Evolutionary conservation across 176 grass and related monocot species (phyloP).

Genomic region (Thalia dealbata): DNA sequence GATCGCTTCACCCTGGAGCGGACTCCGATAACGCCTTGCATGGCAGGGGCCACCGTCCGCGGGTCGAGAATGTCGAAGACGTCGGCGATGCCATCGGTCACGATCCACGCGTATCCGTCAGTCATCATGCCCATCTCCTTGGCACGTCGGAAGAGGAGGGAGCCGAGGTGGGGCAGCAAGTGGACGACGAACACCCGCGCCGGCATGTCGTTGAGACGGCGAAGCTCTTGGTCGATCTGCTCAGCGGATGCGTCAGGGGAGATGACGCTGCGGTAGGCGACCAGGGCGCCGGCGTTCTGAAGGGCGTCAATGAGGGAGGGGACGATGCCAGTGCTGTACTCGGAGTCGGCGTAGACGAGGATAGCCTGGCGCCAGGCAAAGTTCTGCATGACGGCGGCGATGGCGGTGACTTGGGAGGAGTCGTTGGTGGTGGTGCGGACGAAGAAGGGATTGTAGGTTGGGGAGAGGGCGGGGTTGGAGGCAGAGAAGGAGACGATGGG

Average conservation of each 20-base stretch:
- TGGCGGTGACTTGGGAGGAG: slow-evolving; percentile 35
- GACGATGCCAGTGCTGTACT: slow-evolving; percentile 39
- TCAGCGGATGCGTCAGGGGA: not conserved
- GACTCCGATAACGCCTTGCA: slow-evolving; percentile 53
- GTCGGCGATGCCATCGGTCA: slow-evolving; percentile 24
- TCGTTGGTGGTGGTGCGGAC: slow-evolving; percentile 50
- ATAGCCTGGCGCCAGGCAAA: slow-evolving; percentile 39
- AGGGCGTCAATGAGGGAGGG: slow-evolving; percentile 45
- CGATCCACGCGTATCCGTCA: slow-evolving; percentile 39
- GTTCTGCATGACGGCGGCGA: slow-evolving; percentile 34
- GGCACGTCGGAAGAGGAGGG: slow-evolving; percentile 34
- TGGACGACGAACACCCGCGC: slow-evolving; percentile 68
- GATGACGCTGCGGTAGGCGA: slow-evolving; percentile 29
- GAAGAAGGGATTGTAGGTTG: slow-evolving; percentile 46
- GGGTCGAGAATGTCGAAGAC: slow-evolving; percentile 9
- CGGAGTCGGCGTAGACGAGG: slow-evolving; percentile 43
- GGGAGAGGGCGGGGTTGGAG: slow-evolving; percentile 34
- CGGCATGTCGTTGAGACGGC: slow-evolving; percentile 28
- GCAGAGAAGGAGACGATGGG: slow-evolving; percentile 54
- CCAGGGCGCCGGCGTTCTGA: slow-evolving; percentile 9
- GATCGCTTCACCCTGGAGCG: slow-evolving; percentile 26
- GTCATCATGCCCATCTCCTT: slow-evolving; percentile 35
- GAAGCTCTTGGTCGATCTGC: slow-evolving; percentile 22
- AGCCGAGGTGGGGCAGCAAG: not conserved
- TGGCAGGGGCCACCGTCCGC: not conserved